Evolutionary conservation across 768 basidiomycete genomes (phyloP).

Genomic region (Vararia minispora): DNA sequence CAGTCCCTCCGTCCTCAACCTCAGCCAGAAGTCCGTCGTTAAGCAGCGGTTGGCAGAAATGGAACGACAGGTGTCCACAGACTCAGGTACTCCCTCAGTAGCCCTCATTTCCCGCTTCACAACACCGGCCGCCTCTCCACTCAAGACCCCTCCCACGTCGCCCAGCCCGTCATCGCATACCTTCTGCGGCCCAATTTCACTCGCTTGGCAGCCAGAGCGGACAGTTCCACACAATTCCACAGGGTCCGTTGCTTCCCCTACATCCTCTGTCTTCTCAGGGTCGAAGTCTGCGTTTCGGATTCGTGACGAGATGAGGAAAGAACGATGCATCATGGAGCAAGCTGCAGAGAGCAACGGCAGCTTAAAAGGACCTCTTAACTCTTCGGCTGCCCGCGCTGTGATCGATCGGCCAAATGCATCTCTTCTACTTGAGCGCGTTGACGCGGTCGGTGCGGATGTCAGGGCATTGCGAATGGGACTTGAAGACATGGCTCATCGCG

Average conservation of each 20-base stretch:
- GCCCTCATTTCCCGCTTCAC: not conserved
- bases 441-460: too few relatives aligned
- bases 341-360: too few relatives aligned
- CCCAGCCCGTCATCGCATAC: not conserved
- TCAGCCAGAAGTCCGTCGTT: constrained; percentile 52
- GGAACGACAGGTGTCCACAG: constrained; percentile 18
- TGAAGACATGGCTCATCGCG: too few relatives aligned
- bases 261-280: constrained; percentile 8
- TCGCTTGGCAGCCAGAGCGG: not conserved
- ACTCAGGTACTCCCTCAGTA: not conserved
- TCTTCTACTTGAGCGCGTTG: too few relatives aligned
- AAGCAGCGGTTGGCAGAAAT: constrained; percentile 56
- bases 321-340: not conserved
- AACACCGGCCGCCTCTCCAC: not conserved
- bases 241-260: too few relatives aligned
- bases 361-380: too few relatives aligned
- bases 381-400: too few relatives aligned
- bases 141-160: not conserved
- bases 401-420: too few relatives aligned
- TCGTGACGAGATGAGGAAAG: constrained; percentile 13
- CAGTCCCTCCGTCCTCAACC: constrained; percentile 54
- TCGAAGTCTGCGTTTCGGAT: constrained; percentile 13
- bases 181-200: too few relatives aligned
- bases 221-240: too few relatives aligned
- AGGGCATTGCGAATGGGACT: too few relatives aligned